Evolutionary conservation across 169 alveolate genomes (phyloP).

Genomic region (Hammondia hammondi): DNA sequence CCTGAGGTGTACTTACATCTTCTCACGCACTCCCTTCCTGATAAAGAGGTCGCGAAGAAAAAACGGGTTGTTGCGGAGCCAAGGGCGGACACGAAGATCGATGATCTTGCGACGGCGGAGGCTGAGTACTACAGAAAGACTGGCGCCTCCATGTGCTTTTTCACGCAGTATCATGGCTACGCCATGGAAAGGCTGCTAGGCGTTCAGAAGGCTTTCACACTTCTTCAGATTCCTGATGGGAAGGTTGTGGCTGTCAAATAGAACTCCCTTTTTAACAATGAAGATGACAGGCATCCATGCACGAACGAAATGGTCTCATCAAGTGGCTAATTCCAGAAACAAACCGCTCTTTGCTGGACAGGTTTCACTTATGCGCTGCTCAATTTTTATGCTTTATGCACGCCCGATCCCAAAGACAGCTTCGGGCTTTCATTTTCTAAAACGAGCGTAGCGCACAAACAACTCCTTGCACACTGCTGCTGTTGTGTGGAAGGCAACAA

Average conservation of each 20-base stretch:
- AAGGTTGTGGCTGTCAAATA: constrained; percentile 3
- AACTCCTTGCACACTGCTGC: no score
- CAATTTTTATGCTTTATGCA: no score
- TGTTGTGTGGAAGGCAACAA: no score
- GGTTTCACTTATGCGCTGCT: no score
- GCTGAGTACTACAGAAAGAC: not conserved
- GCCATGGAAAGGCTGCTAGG: not conserved
- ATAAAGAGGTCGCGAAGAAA: not conserved
- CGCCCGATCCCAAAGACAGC: no score
- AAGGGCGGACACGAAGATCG: not conserved
- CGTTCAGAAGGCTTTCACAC: not conserved
- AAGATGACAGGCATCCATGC: no score
- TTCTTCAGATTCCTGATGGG: not conserved
- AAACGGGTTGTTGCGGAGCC: not conserved
- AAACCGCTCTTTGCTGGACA: no score
- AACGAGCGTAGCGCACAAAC: no score
- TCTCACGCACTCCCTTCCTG: constrained; percentile 13
- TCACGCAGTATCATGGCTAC: not conserved
- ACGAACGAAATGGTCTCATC: no score
- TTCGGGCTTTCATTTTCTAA: no score
- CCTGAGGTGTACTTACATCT: constrained; percentile 65
- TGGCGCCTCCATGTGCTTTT: constrained; percentile 3
- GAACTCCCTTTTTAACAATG: not conserved
- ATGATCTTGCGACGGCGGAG: not conserved
- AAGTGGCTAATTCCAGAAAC: no score